Conservation (phyloP, 768 basidiomycete species). For the Jaapia argillacea region DNA sequence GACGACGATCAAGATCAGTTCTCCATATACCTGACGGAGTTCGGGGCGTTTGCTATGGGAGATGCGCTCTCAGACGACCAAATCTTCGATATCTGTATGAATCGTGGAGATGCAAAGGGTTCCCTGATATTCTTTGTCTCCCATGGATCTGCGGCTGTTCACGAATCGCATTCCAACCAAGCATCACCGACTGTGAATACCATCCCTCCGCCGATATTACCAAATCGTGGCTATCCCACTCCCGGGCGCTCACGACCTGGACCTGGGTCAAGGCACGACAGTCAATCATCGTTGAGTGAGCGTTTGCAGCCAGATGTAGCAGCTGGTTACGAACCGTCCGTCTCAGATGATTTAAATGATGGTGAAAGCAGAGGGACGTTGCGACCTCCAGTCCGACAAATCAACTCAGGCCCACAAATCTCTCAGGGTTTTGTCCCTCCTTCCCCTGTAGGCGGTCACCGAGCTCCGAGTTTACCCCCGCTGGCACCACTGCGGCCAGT, state of each 20-base stretch:
- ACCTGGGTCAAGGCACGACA: slow-evolving; percentile 53
- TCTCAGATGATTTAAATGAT: slow-evolving; percentile 50
- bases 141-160: slow-evolving; percentile 50
- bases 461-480: background rate
- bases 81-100: slow-evolving; percentile 62
- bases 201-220: slow-evolving; percentile 45
- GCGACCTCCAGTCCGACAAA: slow-evolving; percentile 27
- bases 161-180: slow-evolving; percentile 31
- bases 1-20: slow-evolving; percentile 76
- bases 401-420: background rate
- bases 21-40: slow-evolving; percentile 81
- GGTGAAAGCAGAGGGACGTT: slow-evolving; percentile 34
- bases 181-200: slow-evolving; percentile 31
- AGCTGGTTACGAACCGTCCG: slow-evolving; percentile 60
- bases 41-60: slow-evolving; percentile 68
- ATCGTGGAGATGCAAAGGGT: slow-evolving; percentile 67
- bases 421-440: background rate
- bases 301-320: slow-evolving; percentile 37
- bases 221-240: slow-evolving; percentile 23
- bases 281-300: slow-evolving; percentile 63
- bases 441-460: background rate
- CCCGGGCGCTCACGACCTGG: slow-evolving; percentile 40
- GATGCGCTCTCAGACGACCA: slow-evolving; percentile 63
- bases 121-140: slow-evolving; percentile 80
- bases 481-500: background rate